Base-by-base conservation (phyloP, 2,329 filamentous ascomycete genomes). In the Cercospora beticola region DNA sequence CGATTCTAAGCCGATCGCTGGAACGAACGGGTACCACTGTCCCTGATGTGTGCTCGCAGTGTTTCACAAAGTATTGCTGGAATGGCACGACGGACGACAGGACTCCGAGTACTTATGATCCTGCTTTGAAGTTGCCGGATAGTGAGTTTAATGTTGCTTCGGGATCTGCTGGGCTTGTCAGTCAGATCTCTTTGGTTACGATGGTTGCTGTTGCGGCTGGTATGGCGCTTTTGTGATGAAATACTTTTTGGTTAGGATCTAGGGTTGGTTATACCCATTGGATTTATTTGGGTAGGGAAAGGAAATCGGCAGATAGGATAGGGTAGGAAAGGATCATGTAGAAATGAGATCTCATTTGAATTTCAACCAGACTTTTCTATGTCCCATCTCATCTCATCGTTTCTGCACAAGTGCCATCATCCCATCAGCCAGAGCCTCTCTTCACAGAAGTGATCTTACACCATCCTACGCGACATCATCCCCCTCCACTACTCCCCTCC, bases 11-110 rank as follows among this genome's bases (percentile, higher is more conserved):
- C 64, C 87, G 94, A 70, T 93, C 90, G 73, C 87, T 95, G 72
- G 84, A 88, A 69, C 86, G 92, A 61, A 94, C 92, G 0, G 84
- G 85, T 18, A 90, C 90, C 0, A 71, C 82, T 0, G 85, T 94
- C 1, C 94, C 94, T 0, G 83, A 86, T 0, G 88, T 87, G 9
- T 99, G 95, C 82, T 83, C 81, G 54, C 76, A 85, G 61, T 99
- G 95, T 82, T 98, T 97, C 80, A 73, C 83, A 12, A 80, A 83
- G 21, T 97, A 97, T 82, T 99, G 95, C 86, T 99, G 95, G 95
- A 87, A 97, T 78, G 95, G 95, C n/a, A 92, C 87, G 0, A 67
- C 81, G 6, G 81, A 85, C 63, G 68, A 66, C 12, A 70, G 65
- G 5, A 43, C 67, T 46, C 74, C 75, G 10, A 65, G 61, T 1